Conservation (phyloP, 257 asterid species). For the Nyctanthes arbortristis region DNA sequence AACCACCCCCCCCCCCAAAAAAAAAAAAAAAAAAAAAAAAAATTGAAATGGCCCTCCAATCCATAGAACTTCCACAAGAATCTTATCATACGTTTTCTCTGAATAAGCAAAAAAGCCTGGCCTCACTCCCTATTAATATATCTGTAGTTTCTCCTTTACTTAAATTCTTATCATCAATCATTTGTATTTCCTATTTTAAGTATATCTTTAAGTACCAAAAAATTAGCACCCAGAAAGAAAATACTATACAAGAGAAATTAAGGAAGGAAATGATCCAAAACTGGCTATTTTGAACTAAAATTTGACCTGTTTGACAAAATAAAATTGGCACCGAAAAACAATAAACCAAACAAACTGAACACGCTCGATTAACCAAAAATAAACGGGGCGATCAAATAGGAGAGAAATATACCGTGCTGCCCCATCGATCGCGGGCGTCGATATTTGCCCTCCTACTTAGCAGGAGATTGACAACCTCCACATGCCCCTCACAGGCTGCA, state of each 20-base stretch:
- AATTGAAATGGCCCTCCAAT: too few species aligned
- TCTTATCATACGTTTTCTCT: too few species aligned
- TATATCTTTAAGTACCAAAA: neutral
- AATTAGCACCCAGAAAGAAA: neutral
- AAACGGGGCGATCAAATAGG: neutral
- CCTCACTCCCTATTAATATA: too few species aligned
- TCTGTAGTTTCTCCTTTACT: too few species aligned
- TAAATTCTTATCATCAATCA: too few species aligned
- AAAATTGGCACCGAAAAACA: neutral
- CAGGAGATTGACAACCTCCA: constrained; percentile 74
- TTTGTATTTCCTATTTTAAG: too few species aligned
- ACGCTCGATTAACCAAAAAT: neutral
- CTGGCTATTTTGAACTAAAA: neutral
- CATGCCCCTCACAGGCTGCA: constrained; percentile 91
- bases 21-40: too few species aligned
- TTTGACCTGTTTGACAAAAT: neutral
- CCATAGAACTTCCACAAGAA: too few species aligned
- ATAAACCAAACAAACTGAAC: neutral
- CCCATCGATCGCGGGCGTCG: constrained; percentile 99
- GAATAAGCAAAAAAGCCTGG: too few species aligned
- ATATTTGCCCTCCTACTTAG: constrained; percentile 75
- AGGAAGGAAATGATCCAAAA: neutral
- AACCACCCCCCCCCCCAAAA: too few species aligned
- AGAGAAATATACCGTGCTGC: constrained; percentile 72
- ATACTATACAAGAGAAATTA: neutral